A percentile compares a stretch with the other conserved stretches of the same genome.
These are phyloP conservation scores for Backusella australiensis DNA, from an alignment of 192 early-diverging fungal species.

Conservation along the genomic window DNA sequence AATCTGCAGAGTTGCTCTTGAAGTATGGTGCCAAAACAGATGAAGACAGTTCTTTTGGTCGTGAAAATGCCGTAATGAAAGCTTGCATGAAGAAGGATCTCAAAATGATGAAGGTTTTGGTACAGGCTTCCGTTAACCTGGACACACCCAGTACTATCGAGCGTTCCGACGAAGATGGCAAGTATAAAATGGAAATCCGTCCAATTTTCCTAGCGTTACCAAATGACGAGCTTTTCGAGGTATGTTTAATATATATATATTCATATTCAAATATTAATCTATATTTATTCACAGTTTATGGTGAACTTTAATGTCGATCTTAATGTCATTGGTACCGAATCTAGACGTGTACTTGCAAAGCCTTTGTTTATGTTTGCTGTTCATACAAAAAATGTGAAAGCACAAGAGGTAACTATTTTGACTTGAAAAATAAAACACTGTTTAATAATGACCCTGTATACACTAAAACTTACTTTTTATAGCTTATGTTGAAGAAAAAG, in stretches of 20 bases:
- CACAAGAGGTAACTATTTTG: background rate
- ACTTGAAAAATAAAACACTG: background rate
- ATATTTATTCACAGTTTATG: conserved; percentile 1
- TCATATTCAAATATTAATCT: background rate
- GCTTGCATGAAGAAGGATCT: conserved; percentile 26
- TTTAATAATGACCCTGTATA: background rate
- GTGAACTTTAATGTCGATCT: conserved; percentile 13
- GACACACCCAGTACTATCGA: background rate
- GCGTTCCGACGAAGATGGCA: background rate
- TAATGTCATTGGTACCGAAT: background rate
- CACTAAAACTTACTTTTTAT: background rate
- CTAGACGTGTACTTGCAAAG: background rate
- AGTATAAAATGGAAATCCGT: background rate
- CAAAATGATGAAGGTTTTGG: conserved; percentile 11
- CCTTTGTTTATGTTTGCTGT: conserved; percentile 17
- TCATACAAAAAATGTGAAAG: background rate
- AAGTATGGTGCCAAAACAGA: conserved; percentile 26
- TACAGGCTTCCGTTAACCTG: background rate
- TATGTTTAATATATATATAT: background rate
- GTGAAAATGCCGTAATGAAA: conserved; percentile 35
- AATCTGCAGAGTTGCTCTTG: conserved; percentile 18
- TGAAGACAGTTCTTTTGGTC: conserved; percentile 14
- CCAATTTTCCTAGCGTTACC: background rate
- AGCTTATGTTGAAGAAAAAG: conserved; percentile 24
- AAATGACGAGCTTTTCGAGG: conserved; percentile 4